phyloP scores from a whole-genome alignment of 768 basidiomycete genomes.

The Termitomyces sp. region DNA sequence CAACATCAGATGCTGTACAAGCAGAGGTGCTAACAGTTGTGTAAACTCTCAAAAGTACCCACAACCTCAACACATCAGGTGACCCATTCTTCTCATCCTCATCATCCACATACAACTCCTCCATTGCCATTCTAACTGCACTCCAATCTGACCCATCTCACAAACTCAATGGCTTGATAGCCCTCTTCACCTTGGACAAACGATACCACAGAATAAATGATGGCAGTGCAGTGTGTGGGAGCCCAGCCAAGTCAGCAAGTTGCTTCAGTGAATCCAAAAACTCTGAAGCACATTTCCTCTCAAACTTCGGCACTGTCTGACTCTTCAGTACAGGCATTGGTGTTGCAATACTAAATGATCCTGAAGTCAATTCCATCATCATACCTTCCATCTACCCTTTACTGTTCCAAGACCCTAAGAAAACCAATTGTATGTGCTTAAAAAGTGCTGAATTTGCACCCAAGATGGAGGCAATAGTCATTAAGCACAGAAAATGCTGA shows the following conservation, averaged over 20 bases:
- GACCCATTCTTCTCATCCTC: background rate
- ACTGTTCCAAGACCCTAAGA: background rate
- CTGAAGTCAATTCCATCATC: background rate
- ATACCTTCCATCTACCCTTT: background rate
- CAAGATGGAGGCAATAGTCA: background rate
- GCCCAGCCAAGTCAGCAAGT: background rate
- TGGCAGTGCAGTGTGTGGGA: background rate
- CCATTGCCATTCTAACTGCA: background rate
- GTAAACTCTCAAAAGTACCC: background rate
- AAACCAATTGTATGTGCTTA: background rate
- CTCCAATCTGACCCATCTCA: background rate
- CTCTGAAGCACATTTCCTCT: background rate
- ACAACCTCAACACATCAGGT: background rate
- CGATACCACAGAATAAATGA: background rate
- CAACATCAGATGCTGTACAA: background rate
- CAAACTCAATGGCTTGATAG: background rate
- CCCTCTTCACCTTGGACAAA: background rate
- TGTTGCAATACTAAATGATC: background rate
- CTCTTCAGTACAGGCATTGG: background rate
- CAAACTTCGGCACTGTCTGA: background rate
- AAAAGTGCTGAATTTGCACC: too few species aligned
- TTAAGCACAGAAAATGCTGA: background rate
- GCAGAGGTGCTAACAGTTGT: background rate
- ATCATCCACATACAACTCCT: background rate
- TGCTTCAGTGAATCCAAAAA: background rate